Conservation (phyloP, 768 basidiomycete species). For the Termitomyces sp. region DNA sequence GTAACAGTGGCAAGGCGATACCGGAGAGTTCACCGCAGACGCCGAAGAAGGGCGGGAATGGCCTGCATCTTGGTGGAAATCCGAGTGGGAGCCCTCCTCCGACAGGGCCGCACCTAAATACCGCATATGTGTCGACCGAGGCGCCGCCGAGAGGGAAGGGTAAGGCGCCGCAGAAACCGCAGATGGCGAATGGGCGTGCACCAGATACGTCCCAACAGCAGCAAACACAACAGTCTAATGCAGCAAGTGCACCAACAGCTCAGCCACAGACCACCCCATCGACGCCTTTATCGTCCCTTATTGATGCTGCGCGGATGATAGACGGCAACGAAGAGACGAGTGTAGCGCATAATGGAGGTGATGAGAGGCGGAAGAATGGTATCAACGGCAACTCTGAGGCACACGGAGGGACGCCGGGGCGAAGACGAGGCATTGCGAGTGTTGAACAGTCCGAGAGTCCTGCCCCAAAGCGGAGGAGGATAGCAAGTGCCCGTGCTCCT, state of each 20-base stretch:
- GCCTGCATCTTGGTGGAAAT: conserved; percentile 3
- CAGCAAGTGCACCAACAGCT: neutral
- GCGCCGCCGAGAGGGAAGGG: conserved; percentile 10
- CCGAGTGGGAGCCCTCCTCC: conserved; percentile 11
- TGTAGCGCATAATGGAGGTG: conserved; percentile 22
- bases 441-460: conserved; percentile 30
- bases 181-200: neutral
- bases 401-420: neutral
- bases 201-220: conserved; percentile 11
- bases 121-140: conserved; percentile 7
- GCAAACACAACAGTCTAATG: conserved; percentile 1
- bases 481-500: conserved; percentile 10
- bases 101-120: conserved; percentile 1
- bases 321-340: conserved; percentile 28
- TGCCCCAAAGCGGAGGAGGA: conserved; percentile 27
- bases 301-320: conserved; percentile 54
- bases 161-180: neutral
- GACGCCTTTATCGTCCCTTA: conserved; percentile 52
- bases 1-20: neutral
- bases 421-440: conserved; percentile 17
- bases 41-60: conserved; percentile 9
- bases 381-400: conserved; percentile 13
- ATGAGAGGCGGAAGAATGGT: conserved; percentile 10
- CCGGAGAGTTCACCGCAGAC: conserved; percentile 12
- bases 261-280: conserved; percentile 34